A percentile compares a stretch with the other conserved stretches of the same genome.
phyloP scores from a whole-genome alignment of 2,329 filamentous ascomycete genomes.

The Fusarium sp. region DNA sequence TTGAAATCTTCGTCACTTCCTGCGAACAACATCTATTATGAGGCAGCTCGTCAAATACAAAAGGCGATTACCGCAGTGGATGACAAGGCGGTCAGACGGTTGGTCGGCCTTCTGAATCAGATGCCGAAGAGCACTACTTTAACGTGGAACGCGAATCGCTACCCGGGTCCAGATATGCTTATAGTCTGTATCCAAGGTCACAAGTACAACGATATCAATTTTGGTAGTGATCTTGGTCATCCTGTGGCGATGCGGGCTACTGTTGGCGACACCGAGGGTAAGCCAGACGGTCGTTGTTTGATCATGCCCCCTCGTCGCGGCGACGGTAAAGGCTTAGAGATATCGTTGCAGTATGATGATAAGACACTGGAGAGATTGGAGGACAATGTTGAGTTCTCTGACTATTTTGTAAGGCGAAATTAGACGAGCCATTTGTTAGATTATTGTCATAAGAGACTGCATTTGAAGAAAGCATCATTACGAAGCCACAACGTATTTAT shows the following conservation, averaged over 20 bases:
- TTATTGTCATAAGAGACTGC: too few species aligned
- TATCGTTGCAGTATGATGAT: conserved; percentile 2
- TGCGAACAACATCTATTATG: not conserved
- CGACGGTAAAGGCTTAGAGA: not conserved
- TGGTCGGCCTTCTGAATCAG: conserved; percentile 23
- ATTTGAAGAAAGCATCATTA: too few species aligned
- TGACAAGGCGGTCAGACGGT: conserved; percentile 20
- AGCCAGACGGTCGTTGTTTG: conserved; percentile 22
- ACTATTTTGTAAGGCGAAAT: too few species aligned
- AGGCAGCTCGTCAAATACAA: conserved; percentile 7
- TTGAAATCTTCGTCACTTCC: too few species aligned
- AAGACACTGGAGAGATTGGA: conserved; percentile 12
- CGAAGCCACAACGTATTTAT: too few species aligned
- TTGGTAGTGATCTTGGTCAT: conserved; percentile 9
- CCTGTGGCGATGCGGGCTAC: conserved; percentile 2
- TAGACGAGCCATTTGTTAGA: too few species aligned
- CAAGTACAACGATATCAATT: conserved; percentile 15
- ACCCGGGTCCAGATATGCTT: conserved; percentile 23
- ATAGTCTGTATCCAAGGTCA: conserved; percentile 25
- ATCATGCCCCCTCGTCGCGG: conserved; percentile 3
- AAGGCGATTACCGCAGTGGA: conserved; percentile 12
- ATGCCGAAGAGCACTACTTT: conserved; percentile 23
- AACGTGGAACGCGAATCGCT: conserved; percentile 27
- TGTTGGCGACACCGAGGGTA: conserved; percentile 18
- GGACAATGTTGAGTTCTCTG: not conserved